Base-by-base conservation (phyloP, 257 asterid species). In the Nicotiana otophora region DNA sequence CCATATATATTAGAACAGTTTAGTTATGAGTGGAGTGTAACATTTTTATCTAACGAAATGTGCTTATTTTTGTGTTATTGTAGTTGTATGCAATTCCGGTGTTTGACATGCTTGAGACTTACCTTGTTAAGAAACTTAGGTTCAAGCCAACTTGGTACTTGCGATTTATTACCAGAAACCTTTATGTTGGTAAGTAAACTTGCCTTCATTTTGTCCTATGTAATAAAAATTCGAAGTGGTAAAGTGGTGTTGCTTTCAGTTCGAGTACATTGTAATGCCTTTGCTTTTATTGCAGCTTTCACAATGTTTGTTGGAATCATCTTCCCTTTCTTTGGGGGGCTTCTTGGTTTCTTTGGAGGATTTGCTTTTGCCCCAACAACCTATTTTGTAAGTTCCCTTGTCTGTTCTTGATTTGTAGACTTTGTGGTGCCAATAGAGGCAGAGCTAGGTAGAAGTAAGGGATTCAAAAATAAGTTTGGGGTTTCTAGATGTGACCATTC, bases 321-420 rank as follows among this genome's bases (percentile, higher is more conserved):
- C n/a, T 86, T 89, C 86, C 89, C 90, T 19, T 86, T 85, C 89
- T 89, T 89, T 19, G 90, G 91, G 3, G 91, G 90, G 4, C 86
- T 89, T 34, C 90, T 88, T 31, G 90, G 89, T 31, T 88, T 89
- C 86, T 88, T 89, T 33, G 90, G 90, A 64, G 89, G 91, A 14
- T 89, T 88, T 77, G 89, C 88, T 77, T 87, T 89, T 26, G 90
- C 91, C 39, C 91, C 90, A 2, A 90, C 91, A 30, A 88, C 90
- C 51, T 90, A 85, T 85, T 88, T 88, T 26, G 89, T 87, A 86
- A 87, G 90, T 15, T 26, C 4, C 30, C 69, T 63, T 23, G 42
- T 31, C 30, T 7, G 20, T 39, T 42, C 39, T 7, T 34, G 30
- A 51, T 36, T 76, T 36, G 34, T 26, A 48, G 33, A 62, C 28